These are phyloP conservation scores for Bodo saltans DNA, from an alignment of 78 protist species.

Conservation along the genomic window DNA sequence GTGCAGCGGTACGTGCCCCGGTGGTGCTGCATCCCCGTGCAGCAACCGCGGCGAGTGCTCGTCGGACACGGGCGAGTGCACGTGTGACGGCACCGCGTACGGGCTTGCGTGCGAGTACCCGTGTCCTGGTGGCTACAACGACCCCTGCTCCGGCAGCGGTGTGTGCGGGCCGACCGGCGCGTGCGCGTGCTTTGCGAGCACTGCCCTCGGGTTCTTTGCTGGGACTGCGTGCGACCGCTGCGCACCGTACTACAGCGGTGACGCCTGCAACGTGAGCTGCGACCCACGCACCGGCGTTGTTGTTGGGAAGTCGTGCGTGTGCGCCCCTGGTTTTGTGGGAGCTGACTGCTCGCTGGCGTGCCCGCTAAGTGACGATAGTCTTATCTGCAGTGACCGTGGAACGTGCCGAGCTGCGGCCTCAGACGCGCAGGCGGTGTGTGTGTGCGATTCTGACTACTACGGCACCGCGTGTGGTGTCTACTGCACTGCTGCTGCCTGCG, in stretches of 20 bases:
- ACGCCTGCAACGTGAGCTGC: constrained; percentile 4
- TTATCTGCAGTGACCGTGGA: too few relatives aligned
- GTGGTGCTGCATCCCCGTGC: too few relatives aligned
- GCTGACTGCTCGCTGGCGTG: too few relatives aligned
- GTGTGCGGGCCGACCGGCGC: constrained; percentile 4
- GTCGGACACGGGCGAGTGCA: too few relatives aligned
- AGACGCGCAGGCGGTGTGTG: too few relatives aligned
- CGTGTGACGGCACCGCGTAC: not conserved
- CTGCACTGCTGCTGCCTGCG: not conserved
- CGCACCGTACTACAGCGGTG: not conserved
- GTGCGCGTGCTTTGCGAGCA: not conserved
- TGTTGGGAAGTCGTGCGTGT: not conserved
- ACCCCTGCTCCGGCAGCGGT: too few relatives aligned
- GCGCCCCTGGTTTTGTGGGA: not conserved
- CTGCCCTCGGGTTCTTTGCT: constrained; percentile 5
- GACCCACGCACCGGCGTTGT: too few relatives aligned
- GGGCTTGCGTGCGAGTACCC: not conserved
- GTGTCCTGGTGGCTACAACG: not conserved
- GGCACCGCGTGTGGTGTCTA: not conserved
- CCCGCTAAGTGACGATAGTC: too few relatives aligned
- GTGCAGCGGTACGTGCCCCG: too few relatives aligned
- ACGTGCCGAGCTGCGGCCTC: too few relatives aligned
- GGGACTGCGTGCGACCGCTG: constrained; percentile 8
- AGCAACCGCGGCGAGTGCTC: too few relatives aligned
- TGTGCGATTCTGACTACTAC: not conserved